Evolutionary conservation across 2,329 filamentous ascomycete species (phyloP), one percentile per base, ranked within the genome.

Genomic region (Paracoccidioides brasiliensis): DNA sequence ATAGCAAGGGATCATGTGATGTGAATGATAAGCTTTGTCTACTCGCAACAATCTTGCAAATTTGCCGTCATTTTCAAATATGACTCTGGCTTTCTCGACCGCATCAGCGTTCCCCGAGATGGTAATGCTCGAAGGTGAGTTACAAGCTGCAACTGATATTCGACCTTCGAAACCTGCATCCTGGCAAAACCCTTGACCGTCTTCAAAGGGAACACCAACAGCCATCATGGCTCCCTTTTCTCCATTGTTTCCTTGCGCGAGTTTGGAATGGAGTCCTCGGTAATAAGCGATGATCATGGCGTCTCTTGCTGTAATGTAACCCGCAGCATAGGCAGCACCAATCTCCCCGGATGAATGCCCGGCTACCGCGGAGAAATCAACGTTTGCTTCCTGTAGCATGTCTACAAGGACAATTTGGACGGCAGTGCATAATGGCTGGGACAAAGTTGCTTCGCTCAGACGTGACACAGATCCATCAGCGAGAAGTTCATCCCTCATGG

Each of bases 231-330:
- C 54, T n/a, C 60, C 60, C 40, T 41, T 35, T 35, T 35, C 7
- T 14, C 14, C 42, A 30, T 32, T 53, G 32, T 10, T 30, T 35
- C 42, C 45, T n/a, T 52, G 49, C 12, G 52, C 53, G 59, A 55
- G 60, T 57, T 45, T 12, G 32, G 54, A 30, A 37, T 52, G 37
- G 8, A 52, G 32, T 5, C 60, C 63, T 56, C 71, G 55, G 57
- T 67, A 59, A 60, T 80, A 82, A 1, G 79, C 78, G 12, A 78
- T 70, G 0, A 70, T 66, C 64, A 70, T 62, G 15, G 69, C 69
- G 32, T 68, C 66, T 14, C 66, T 61, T 2, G 64, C 63, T 7
- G 64, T 62, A 0, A 74, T 53, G 10, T 64, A 59, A 3, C 70
- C 59, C 12, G 58, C 55, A 38, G 60, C 59, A 38, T 38, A 44